phyloP scores from a whole-genome alignment of 1,284 basidiomycete species.

The Leccinum pallidistipes region DNA sequence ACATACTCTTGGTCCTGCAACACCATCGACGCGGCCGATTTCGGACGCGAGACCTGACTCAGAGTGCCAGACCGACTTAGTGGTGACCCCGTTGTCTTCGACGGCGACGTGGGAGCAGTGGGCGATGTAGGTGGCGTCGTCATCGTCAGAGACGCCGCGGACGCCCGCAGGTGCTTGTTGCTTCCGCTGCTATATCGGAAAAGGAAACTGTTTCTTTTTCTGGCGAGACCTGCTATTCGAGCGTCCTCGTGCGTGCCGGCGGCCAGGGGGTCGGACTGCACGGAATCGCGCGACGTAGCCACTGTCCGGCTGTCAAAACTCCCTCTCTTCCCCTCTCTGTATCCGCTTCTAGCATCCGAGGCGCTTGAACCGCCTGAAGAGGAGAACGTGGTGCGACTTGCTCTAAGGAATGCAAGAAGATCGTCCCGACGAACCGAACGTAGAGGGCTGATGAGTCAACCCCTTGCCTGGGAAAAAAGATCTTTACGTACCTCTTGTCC shows the following conservation, averaged over 20 bases:
- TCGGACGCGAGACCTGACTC: neutral
- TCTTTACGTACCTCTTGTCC: constrained; percentile 39
- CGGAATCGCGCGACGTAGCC: neutral
- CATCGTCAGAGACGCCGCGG: neutral
- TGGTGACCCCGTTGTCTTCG: neutral
- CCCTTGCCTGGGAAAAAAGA: neutral
- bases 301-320: neutral
- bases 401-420: constrained; percentile 3
- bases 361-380: constrained; percentile 10
- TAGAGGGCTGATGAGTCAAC: neutral
- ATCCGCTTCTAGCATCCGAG: neutral
- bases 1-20: constrained; percentile 27
- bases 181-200: constrained; percentile 2
- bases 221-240: neutral
- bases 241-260: neutral
- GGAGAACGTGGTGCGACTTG: constrained; percentile 19
- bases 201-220: constrained; percentile 6
- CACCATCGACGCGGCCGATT: constrained; percentile 10
- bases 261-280: neutral
- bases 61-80: neutral
- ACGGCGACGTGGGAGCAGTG: neutral
- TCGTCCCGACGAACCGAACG: neutral
- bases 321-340: neutral
- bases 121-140: neutral
- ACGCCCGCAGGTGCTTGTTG: neutral